These are phyloP conservation scores for Acorus gramineus DNA, from an alignment of 106 monocot genomes.

Conservation along the genomic window DNA sequence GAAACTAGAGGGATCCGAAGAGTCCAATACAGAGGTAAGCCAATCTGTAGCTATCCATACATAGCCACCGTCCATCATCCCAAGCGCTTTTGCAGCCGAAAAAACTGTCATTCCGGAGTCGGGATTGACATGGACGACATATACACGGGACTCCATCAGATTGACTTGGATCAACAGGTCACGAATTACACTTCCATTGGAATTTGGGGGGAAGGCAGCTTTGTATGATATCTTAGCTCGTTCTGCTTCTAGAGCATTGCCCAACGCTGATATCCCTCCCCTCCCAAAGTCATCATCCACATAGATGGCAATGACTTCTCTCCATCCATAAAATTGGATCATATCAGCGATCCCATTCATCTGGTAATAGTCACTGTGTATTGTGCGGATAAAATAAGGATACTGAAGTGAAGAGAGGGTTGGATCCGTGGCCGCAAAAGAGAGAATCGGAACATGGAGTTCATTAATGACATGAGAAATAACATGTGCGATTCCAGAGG, in stretches of 20 bases:
- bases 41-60: conserved; percentile 88
- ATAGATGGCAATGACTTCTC: conserved; percentile 57
- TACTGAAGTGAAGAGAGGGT: conserved; percentile 44
- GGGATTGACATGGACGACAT: conserved; percentile 71
- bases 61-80: conserved; percentile 55
- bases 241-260: conserved; percentile 37
- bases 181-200: conserved; percentile 14
- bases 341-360: conserved; percentile 64
- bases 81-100: conserved; percentile 33
- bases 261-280: conserved; percentile 35
- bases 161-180: conserved; percentile 49
- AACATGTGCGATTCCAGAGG: conserved; percentile 60
- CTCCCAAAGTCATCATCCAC: conserved; percentile 78
- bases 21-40: conserved; percentile 56
- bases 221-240: conserved; percentile 66
- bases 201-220: conserved; percentile 42
- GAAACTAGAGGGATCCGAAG: conserved; percentile 11
- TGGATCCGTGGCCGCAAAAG: conserved; percentile 79
- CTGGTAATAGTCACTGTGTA: conserved; percentile 56
- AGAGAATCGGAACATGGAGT: conserved; percentile 65
- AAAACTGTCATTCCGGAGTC: conserved; percentile 63
- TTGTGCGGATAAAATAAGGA: conserved; percentile 52
- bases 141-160: conserved; percentile 67
- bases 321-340: conserved; percentile 49
- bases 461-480: conserved; percentile 55